A percentile compares a stretch with the other conserved stretches of the same genome.
Conservation (phyloP, 2,329 filamentous ascomycete genomes). For the Aspergillus fijiensis region DNA sequence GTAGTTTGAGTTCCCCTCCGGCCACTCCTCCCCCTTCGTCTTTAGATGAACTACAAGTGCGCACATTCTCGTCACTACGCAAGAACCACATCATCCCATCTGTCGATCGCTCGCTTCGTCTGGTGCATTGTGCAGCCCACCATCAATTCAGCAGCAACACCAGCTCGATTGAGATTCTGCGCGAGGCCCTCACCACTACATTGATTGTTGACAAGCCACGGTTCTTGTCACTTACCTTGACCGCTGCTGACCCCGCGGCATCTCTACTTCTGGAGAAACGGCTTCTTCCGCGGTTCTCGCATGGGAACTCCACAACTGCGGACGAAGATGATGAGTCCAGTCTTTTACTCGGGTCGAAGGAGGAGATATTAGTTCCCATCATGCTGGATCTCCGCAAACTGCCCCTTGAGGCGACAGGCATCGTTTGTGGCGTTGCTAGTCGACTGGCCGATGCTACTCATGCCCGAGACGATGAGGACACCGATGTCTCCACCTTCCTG, state of each 20-base stretch:
- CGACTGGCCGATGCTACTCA: conserved; percentile 72
- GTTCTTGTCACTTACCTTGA: conserved; percentile 51
- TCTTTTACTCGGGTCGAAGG: conserved; percentile 71
- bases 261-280: conserved; percentile 48
- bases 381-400: conserved; percentile 80
- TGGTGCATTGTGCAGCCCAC: conserved; percentile 79
- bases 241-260: conserved; percentile 45
- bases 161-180: conserved; percentile 41
- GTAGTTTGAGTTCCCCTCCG: conserved; percentile 44
- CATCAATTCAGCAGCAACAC: conserved; percentile 43
- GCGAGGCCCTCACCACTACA: conserved; percentile 38
- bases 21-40: conserved; percentile 75
- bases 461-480: conserved; percentile 39
- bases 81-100: conserved; percentile 72
- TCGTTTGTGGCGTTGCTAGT: conserved; percentile 90
- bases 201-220: conserved; percentile 44
- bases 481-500: conserved; percentile 20
- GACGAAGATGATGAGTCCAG: conserved; percentile 52
- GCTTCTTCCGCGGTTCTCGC: conserved; percentile 64
- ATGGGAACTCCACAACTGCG: conserved; percentile 52
- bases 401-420: conserved; percentile 85
- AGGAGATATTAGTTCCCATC: conserved; percentile 74
- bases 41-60: conserved; percentile 73
- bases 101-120: conserved; percentile 65
- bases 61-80: conserved; percentile 81